Conservation (phyloP, 768 basidiomycete genomes). For the Suillus plorans region DNA sequence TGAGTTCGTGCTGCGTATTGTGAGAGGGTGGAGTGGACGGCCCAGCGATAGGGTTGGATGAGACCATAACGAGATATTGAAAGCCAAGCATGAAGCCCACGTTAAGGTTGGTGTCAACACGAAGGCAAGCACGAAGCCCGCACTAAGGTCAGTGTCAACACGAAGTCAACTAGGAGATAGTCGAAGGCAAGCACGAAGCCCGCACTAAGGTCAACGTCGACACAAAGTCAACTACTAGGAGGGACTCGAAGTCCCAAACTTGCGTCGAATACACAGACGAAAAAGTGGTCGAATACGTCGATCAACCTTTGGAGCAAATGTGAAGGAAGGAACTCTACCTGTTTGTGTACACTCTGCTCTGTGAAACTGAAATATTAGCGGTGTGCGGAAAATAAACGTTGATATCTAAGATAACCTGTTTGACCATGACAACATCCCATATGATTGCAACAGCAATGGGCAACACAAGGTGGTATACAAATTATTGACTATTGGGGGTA, state of each 20-base stretch:
- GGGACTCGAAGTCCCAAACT: background rate
- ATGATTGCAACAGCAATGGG: background rate
- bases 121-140: background rate
- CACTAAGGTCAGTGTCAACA: background rate
- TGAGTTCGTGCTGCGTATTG: background rate
- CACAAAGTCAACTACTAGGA: background rate
- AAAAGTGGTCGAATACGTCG: background rate
- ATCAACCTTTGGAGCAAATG: background rate
- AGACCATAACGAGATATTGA: background rate
- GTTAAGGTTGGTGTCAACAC: background rate
- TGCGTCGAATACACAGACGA: background rate
- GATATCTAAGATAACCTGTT: background rate
- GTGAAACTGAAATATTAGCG: background rate
- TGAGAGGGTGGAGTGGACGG: background rate
- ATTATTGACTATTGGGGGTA: background rate
- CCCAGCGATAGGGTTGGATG: background rate
- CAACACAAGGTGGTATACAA: background rate
- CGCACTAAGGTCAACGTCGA: too few relatives aligned
- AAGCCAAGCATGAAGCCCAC: background rate
- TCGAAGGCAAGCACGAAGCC: too few relatives aligned
- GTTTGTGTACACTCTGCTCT: background rate
- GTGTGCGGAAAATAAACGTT: background rate
- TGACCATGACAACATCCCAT: background rate
- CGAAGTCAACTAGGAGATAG: too few relatives aligned
- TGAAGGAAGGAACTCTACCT: background rate